Conservation (phyloP, 768 basidiomycete genomes). For the Boletus rex-veris region DNA sequence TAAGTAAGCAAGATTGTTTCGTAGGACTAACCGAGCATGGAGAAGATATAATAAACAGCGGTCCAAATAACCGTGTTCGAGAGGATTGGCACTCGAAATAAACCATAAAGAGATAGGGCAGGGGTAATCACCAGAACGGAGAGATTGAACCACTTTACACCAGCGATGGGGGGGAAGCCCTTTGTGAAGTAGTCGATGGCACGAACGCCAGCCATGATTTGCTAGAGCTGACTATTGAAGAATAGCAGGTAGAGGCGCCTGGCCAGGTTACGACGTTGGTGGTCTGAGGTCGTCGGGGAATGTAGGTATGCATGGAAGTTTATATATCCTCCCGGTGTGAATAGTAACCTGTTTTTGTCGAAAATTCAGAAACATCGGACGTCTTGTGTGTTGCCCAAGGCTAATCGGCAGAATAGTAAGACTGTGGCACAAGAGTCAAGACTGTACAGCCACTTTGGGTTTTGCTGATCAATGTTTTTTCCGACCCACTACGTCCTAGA, state of each 20-base stretch:
- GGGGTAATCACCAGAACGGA: constrained; percentile 69
- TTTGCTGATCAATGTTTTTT: too few species aligned
- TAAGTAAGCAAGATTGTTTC: constrained; percentile 2
- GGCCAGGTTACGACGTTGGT: constrained; percentile 4
- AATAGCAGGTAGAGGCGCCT: neutral
- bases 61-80: constrained; percentile 59
- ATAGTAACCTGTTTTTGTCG: constrained; percentile 5
- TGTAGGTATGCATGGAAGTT: constrained; percentile 16
- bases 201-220: constrained; percentile 11
- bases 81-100: constrained; percentile 44
- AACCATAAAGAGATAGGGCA: constrained; percentile 64
- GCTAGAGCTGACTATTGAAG: neutral
- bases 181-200: constrained; percentile 16
- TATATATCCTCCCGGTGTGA: constrained; percentile 30
- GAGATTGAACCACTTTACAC: constrained; percentile 77
- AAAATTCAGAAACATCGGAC: too few species aligned
- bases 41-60: constrained; percentile 74
- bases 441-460: too few species aligned
- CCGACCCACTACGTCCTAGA: too few species aligned
- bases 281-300: constrained; percentile 12
- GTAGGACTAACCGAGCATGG: constrained; percentile 66
- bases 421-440: too few species aligned
- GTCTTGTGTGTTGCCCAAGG: too few species aligned
- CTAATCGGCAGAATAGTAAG: too few species aligned
- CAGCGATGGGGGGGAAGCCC: constrained; percentile 46